A percentile compares a stretch with the other conserved stretches of the same genome.
These are phyloP conservation scores for Sporothrix protearum DNA, from an alignment of 2,329 filamentous ascomycete species.

Conservation along the genomic window DNA sequence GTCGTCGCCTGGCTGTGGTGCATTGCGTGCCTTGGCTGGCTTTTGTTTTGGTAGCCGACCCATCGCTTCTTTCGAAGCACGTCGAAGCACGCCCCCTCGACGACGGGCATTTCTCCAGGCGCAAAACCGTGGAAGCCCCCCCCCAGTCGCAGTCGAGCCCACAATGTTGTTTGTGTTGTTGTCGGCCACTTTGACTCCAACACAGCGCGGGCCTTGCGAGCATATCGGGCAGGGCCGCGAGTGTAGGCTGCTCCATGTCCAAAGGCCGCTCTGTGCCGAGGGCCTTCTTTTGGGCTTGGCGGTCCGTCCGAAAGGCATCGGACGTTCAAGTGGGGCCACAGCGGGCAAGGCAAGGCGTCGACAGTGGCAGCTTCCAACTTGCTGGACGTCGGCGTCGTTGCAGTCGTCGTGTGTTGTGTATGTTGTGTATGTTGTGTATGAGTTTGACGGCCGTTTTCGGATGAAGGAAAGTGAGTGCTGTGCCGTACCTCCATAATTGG, in stretches of 20 bases:
- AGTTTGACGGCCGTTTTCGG: background rate
- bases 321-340: background rate
- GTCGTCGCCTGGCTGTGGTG: background rate
- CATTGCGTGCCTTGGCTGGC: background rate
- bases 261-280: background rate
- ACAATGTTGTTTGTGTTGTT: background rate
- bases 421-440: background rate
- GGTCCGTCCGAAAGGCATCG: background rate
- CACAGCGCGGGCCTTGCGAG: background rate
- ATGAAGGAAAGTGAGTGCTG: background rate
- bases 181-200: background rate
- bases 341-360: background rate
- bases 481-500: background rate
- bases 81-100: too few relatives aligned
- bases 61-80: too few relatives aligned
- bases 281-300: background rate
- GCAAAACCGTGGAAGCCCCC: background rate
- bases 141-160: constrained; percentile 3
- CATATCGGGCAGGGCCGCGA: background rate
- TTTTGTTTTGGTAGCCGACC: too few relatives aligned
- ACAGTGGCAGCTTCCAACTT: background rate
- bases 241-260: background rate
- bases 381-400: background rate
- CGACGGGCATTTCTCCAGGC: background rate
- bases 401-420: too few relatives aligned